Evolutionary conservation across 306 rosid genomes (phyloP), one percentile per base, ranked within the genome.

Genomic region (Echinosophora koreensis): DNA sequence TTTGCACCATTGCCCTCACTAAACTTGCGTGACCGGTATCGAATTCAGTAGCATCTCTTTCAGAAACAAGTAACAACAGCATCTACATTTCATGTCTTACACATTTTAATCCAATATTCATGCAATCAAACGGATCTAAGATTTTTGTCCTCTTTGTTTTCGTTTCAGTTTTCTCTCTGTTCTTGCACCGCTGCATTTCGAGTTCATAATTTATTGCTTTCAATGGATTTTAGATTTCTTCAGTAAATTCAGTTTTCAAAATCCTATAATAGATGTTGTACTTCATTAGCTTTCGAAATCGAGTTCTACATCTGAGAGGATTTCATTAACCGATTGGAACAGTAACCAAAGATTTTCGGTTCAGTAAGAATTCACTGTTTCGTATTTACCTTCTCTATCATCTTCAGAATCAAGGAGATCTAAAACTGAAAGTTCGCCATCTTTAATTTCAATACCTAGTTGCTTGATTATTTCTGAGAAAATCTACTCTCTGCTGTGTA

Each of bases 1-100:
- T 76, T 52, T 69, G 81, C 78, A 81, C 81, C 73, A 68, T 51
- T 37, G 76, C 22, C 11, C 77, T 12, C 81, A 75, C 61, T 7
- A n/a, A 66, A 75, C 50, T 30, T 9, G 85, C 73, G 81, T 76
- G 85, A 81, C 73, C 18, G 5, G n/a, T 34, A 51, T 37, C 56
- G 50, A 46, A 65, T 22, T 32, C 44, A 72, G 32, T 16, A n/a
- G 54, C 54, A 16, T n/a, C n/a, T 22, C 41, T 39, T 62, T 30
- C 56, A 62, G 3, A 64, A n/a, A n/a, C n/a, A n/a, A n/a, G n/a
- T n/a, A 17, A 54, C 32, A 73, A 22, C 77, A 27, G 39, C 66
- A 18, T 9, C 68, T 74, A 11, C 89, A 10, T 65, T 78, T 81
- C 83, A 11, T 61, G 18, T 3, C n/a, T 68, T 30, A 11, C 14